Base-by-base conservation (phyloP, 139 green algal species). In the Eudorina sp. region DNA sequence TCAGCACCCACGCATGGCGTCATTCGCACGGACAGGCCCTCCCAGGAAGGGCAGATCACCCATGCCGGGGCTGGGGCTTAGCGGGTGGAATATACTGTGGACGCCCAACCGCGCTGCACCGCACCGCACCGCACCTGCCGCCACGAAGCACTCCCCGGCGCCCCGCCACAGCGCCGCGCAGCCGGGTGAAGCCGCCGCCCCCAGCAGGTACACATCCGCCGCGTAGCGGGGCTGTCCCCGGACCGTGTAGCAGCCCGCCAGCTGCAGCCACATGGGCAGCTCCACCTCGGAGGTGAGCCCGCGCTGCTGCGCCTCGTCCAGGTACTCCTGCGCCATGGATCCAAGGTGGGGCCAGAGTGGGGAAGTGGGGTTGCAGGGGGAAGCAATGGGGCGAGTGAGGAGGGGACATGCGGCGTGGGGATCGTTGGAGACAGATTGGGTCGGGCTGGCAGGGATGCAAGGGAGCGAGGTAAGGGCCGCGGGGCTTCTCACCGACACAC, bases 141-240 rank as follows among this genome's bases (percentile, higher is more conserved):
- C 34, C 45, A 34, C 66, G 48, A 70, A 69, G 66, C 46, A 53
- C 46, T 41, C n/a, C 13, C 82, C 82, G 21, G 82, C 82, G 7
- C 46, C 82, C n/a, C 64, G 45, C 82, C 82, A 88, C 82, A 88
- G 82, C 64, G 5, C 64, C 25, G 82, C 82, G 31, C 64, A 69
- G 34, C 34, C 16, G 9, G 82, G 66, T 13, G 7, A 4, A 19
- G 64, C 82, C n/a, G 64, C 29, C 16, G 66, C 64, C 23, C 66
- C 82, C 66, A 69, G 46, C 82, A 79, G 64, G 45, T 55, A 88
- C 82, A 88, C 82, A 34, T 88, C 66, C 38, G 66, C 64, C 1
- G 82, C 82, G 46, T 78, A 74, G 34, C 46, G 46, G 18, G 29
- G 34, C 82, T 88, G 82, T 5, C 66, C 64, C 7, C 82, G 82